Evolutionary conservation across 768 basidiomycete species (phyloP).

Genomic region (Tylopilus vinaceipallidus): DNA sequence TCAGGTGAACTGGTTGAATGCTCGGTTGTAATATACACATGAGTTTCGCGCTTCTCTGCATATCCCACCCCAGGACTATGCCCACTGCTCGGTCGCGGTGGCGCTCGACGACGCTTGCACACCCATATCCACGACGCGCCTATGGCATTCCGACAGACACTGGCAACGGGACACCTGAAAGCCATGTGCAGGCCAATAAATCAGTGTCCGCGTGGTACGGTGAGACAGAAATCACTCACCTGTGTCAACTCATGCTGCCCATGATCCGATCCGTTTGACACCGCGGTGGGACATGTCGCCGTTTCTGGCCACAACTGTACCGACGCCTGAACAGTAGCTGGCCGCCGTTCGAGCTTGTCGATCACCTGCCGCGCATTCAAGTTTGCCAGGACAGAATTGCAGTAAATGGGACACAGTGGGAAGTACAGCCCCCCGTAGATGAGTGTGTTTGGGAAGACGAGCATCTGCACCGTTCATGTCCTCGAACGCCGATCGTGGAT

Average conservation of each 20-base stretch:
- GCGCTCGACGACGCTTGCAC: conserved; percentile 7
- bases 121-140: conserved; percentile 1
- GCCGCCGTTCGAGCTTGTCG: conserved; percentile 9
- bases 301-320: conserved; percentile 4
- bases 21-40: not conserved
- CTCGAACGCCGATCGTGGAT: not conserved
- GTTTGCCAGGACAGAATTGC: conserved; percentile 32
- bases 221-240: not conserved
- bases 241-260: conserved; percentile 1
- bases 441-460: conserved; percentile 11
- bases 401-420: conserved; percentile 31
- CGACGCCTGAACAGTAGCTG: conserved; percentile 1
- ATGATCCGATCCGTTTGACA: not conserved
- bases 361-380: conserved; percentile 28
- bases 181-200: too few species aligned
- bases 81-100: not conserved
- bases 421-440: conserved; percentile 26
- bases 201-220: not conserved
- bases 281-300: not conserved
- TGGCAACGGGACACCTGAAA: too few species aligned
- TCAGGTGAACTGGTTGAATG: not conserved
- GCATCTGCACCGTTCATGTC: conserved; percentile 4
- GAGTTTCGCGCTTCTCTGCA: not conserved
- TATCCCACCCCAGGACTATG: not conserved
- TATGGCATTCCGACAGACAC: not conserved